Conservation (phyloP, 306 rosid genomes). For the Rosa chinensis region DNA sequence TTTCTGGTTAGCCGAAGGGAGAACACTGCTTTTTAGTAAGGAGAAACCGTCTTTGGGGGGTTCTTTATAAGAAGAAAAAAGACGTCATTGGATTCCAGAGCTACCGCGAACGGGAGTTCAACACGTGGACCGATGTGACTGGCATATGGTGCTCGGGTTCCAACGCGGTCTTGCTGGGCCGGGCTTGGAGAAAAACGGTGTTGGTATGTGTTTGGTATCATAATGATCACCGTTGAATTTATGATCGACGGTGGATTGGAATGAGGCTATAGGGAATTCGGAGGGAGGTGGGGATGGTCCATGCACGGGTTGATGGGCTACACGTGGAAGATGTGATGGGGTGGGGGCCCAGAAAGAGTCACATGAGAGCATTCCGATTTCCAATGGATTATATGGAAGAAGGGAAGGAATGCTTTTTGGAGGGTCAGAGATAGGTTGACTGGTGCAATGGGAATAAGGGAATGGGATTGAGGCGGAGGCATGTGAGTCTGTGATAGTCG, state of each 20-base stretch:
- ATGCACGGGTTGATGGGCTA: background rate
- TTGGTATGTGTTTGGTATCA: background rate
- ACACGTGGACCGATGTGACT: conserved; percentile 25
- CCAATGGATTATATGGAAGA: background rate
- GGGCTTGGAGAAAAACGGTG: conserved; percentile 18
- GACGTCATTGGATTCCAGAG: conserved; percentile 83
- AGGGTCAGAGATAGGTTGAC: background rate
- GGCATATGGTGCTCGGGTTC: conserved; percentile 39
- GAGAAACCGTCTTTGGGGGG: conserved; percentile 1
- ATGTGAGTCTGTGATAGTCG: background rate
- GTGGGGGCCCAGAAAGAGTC: conserved; percentile 27
- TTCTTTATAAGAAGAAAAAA: conserved; percentile 55
- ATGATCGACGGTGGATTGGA: conserved; percentile 26
- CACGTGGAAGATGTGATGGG: conserved; percentile 18
- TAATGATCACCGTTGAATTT: background rate
- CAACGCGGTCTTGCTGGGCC: conserved; percentile 48
- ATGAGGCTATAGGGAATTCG: too few relatives aligned
- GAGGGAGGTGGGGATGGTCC: conserved; percentile 2
- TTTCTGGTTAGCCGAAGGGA: conserved; percentile 1
- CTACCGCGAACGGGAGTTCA: accelerated
- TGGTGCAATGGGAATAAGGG: conserved; percentile 2
- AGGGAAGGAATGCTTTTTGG: background rate
- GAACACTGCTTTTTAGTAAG: background rate
- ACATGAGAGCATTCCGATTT: conserved; percentile 5
- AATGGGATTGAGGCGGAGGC: background rate